These are phyloP conservation scores for Tieghemostelium lacteum DNA, from an alignment of 78 protist genomes.

Conservation along the genomic window DNA sequence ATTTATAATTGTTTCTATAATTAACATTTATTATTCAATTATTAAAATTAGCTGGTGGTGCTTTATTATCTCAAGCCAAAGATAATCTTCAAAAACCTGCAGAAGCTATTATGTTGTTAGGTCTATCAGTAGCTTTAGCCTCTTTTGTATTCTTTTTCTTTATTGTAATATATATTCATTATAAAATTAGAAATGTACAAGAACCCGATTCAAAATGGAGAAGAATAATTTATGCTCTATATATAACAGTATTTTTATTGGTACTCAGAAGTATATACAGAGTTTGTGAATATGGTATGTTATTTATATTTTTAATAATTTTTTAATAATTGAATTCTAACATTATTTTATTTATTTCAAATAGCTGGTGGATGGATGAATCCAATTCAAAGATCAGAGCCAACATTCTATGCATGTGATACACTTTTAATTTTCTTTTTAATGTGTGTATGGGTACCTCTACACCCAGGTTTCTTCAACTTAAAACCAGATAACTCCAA, in stretches of 20 bases:
- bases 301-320: too few relatives aligned
- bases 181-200: neutral
- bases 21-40: neutral
- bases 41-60: too few relatives aligned
- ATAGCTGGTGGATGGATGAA: neutral
- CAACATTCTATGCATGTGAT: neutral
- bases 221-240: neutral
- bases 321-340: too few relatives aligned
- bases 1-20: too few relatives aligned
- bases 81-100: too few relatives aligned
- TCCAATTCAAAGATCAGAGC: neutral
- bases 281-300: neutral
- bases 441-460: neutral
- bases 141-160: neutral
- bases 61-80: too few relatives aligned
- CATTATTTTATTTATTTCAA: too few relatives aligned
- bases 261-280: neutral
- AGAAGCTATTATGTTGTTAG: neutral
- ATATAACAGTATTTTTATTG: neutral
- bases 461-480: neutral
- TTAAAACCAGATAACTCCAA: too few relatives aligned
- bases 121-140: neutral
- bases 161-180: neutral
- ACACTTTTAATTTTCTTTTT: neutral
- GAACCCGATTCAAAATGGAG: neutral